A percentile compares a stretch with the other conserved stretches of the same genome.
Evolutionary conservation across 768 basidiomycete species (phyloP).

Genomic region (Auriscalpium microsporum): DNA sequence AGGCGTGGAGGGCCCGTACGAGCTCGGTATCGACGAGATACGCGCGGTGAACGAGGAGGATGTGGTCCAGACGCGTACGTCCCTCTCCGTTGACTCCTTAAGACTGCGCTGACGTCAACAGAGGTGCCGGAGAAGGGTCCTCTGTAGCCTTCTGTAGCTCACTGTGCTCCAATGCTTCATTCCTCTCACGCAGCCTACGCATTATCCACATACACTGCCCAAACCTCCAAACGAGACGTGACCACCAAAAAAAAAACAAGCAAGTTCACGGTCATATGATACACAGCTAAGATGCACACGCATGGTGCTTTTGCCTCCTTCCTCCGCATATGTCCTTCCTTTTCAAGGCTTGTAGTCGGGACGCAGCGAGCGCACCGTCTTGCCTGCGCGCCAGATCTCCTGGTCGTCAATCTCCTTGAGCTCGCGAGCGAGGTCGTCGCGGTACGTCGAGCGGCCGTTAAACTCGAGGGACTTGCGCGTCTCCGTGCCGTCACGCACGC

Average conservation of each 20-base stretch:
- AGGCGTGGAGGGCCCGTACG: slow-evolving; percentile 64
- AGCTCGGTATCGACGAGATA: slow-evolving; percentile 76
- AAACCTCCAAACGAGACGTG: too few relatives aligned
- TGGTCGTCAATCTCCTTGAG: slow-evolving; percentile 93
- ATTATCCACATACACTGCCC: too few relatives aligned
- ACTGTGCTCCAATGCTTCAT: too few relatives aligned
- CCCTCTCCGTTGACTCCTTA: too few relatives aligned
- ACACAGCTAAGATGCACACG: background rate
- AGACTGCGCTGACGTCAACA: too few relatives aligned
- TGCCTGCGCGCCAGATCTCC: slow-evolving; percentile 96
- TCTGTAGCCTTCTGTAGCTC: too few relatives aligned
- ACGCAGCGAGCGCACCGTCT: slow-evolving; percentile 12
- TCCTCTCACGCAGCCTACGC: too few relatives aligned
- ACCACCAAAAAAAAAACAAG: too few relatives aligned
- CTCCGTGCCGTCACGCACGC: slow-evolving; percentile 92
- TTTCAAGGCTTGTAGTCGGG: background rate
- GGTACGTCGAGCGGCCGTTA: slow-evolving; percentile 89
- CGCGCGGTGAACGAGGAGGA: slow-evolving; percentile 76
- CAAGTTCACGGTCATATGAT: background rate
- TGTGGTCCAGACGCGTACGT: slow-evolving; percentile 12
- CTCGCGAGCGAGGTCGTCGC: slow-evolving; percentile 86
- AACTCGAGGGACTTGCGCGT: slow-evolving; percentile 95
- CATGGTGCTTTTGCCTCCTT: background rate
- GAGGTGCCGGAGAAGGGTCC: too few relatives aligned
- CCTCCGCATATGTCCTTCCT: background rate